phyloP scores from a whole-genome alignment of 2,329 filamentous ascomycete genomes.

The Lasiodiplodia theobromae region DNA sequence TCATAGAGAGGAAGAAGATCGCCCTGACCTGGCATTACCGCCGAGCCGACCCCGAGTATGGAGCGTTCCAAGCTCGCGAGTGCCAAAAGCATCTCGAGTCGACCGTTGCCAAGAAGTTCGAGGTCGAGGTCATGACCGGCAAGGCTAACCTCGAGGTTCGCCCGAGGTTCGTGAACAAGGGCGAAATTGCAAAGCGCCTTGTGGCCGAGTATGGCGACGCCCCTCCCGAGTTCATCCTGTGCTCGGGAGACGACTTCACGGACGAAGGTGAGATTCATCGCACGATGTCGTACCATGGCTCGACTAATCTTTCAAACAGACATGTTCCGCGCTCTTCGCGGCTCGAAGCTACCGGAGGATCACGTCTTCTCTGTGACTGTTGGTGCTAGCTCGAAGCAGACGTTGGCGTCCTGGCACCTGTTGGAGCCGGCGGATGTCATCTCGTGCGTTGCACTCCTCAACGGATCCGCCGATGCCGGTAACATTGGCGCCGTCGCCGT shows the following conservation, averaged over 20 bases:
- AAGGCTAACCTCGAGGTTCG: slow-evolving; percentile 97
- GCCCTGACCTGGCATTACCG: slow-evolving; percentile 98
- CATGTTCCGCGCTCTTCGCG: slow-evolving; percentile 81
- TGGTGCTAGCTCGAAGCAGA: slow-evolving; percentile 89
- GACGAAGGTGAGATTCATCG: slow-evolving; percentile 76
- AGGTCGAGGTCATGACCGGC: slow-evolving; percentile 95
- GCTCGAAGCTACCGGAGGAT: slow-evolving; percentile 63
- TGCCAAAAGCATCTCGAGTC: slow-evolving; percentile 82
- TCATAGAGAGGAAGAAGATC: slow-evolving; percentile 92
- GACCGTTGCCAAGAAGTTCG: slow-evolving; percentile 78
- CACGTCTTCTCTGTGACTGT: slow-evolving; percentile 91
- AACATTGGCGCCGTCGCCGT: slow-evolving; percentile 51
- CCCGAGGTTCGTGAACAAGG: slow-evolving; percentile 98
- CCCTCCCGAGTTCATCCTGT: slow-evolving; percentile 84
- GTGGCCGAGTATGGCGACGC: slow-evolving; percentile 74
- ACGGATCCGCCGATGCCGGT: slow-evolving; percentile 54
- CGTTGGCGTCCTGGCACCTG: slow-evolving; percentile 87
- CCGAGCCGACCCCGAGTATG: slow-evolving; percentile 85
- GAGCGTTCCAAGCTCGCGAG: slow-evolving; percentile 77
- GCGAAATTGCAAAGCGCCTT: slow-evolving; percentile 87
- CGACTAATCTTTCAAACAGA: slow-evolving; percentile 51
- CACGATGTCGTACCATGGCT: not conserved
- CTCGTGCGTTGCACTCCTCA: slow-evolving; percentile 64
- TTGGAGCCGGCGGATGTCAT: slow-evolving; percentile 90
- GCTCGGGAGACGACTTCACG: slow-evolving; percentile 93